Base-by-base conservation (phyloP, 2,329 filamentous ascomycete species). In the Purpureocillium lavendulum region DNA sequence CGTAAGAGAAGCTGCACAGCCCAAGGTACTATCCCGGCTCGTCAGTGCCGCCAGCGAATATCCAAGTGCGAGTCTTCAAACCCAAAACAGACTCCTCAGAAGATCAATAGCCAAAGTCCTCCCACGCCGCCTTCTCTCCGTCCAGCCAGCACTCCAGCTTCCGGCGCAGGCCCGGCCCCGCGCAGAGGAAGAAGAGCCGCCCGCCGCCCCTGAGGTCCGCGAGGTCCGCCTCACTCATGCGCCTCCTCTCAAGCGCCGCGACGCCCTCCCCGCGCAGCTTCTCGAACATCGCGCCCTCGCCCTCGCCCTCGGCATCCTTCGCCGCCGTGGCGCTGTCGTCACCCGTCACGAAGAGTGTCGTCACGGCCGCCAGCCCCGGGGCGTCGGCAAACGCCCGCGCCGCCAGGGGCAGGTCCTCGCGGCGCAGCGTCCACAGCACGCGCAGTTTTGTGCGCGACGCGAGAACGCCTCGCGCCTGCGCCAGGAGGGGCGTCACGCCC, bases 401-500 rank as follows among this genome's bases (percentile, higher is more conserved):
- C 0, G 79, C 82, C 1, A 92, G 58, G 1, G 66, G 66, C 1
- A 85, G 40, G 58, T 94, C 87, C 3, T 66, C 69, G 0, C 59
- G 57, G 7, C 71, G 66, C 4, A 89, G 49, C 2, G 76, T 80
- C 87, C 87, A 94, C 2, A 87, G 65, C 4, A 92, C 54, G 18
- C 51, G 61, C 30, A 92, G 54, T 4, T 57, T 53, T 49, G 5
- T n/a, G n/a, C n/a, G 47, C 51, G 1, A 40, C 42, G 8, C 45
- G 2, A 87, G 54, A 6, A 71, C 59, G 1, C 62, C 65, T 0
- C 53, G 52, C n/a, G 79, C 69, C 49, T 87, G 83, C 1, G 80
- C 77, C n/a, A 94, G 65, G 4, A 92, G 50, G 2, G 87, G 87
- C 21, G 87, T 94, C 44, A 94, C 86, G 0, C 87, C 87, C 7